phyloP scores from a whole-genome alignment of 345 rosid genomes.

The Brassica carinata region DNA sequence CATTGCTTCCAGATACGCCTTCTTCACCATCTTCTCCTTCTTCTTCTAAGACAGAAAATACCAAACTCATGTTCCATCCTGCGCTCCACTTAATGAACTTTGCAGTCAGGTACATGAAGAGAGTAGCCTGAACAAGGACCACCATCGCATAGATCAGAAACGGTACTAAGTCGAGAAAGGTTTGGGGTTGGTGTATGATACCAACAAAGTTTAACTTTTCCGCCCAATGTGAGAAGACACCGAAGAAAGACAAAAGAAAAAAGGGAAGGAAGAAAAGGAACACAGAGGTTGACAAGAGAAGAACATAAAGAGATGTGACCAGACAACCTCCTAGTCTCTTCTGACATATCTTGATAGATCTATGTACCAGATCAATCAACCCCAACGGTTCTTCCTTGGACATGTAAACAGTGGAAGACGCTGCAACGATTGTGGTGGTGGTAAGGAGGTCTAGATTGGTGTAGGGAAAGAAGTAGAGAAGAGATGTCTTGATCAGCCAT shows the following conservation, averaged over 20 bases:
- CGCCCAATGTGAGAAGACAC: conserved; percentile 25
- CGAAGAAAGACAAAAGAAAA: conserved; percentile 14
- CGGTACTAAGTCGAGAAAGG: neutral
- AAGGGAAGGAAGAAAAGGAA: neutral
- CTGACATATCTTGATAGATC: conserved; percentile 15
- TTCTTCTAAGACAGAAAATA: conserved; percentile 46
- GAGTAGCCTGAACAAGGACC: conserved; percentile 29
- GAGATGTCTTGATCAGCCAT: conserved; percentile 21
- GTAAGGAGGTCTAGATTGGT: conserved; percentile 41
- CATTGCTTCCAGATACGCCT: conserved; percentile 36
- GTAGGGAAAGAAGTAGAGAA: conserved; percentile 18
- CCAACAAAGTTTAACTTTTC: neutral
- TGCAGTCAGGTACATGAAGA: conserved; percentile 33
- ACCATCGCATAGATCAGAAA: neutral
- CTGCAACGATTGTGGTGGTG: conserved; percentile 35
- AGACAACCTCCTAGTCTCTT: conserved; percentile 44
- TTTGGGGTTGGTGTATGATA: neutral
- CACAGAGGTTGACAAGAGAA: conserved; percentile 36
- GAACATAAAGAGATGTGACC: conserved; percentile 45
- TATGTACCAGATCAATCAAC: conserved; percentile 14
- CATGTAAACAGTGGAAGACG: conserved; percentile 38
- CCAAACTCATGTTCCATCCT: conserved; percentile 51
- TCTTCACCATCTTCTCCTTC: conserved; percentile 8
- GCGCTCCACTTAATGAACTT: conserved; percentile 50
- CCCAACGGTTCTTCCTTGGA: conserved; percentile 28